Conservation (phyloP, 2,329 filamentous ascomycete species). For the Apiospora saccharicola region DNA sequence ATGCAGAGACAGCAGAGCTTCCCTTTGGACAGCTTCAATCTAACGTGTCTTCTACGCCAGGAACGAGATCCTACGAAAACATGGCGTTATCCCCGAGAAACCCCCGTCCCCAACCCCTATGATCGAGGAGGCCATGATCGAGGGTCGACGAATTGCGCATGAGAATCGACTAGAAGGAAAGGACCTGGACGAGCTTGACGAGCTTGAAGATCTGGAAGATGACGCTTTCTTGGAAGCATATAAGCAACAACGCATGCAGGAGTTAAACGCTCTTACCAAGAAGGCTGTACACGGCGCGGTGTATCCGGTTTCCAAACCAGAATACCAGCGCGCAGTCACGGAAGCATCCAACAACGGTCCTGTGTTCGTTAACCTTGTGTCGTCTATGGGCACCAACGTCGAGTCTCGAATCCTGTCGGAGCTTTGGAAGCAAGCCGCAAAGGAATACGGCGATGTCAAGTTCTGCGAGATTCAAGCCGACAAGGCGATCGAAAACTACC, state of each 20-base stretch:
- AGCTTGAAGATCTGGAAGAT: constrained; percentile 94
- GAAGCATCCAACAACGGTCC: constrained; percentile 78
- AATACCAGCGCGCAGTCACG: constrained; percentile 90
- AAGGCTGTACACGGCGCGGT: constrained; percentile 87
- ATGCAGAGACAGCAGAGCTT: neutral
- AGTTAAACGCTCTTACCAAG: constrained; percentile 77
- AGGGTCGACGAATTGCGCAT: constrained; percentile 83
- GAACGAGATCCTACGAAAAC: constrained; percentile 98
- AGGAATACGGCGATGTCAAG: constrained; percentile 91
- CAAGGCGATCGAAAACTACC: constrained; percentile 96
- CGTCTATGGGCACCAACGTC: constrained; percentile 77
- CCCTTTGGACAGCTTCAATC: neutral
- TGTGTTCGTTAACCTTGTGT: constrained; percentile 83
- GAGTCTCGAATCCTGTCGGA: constrained; percentile 86
- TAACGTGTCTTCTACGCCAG: constrained; percentile 53
- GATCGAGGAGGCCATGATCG: constrained; percentile 91
- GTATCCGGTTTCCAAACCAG: constrained; percentile 92
- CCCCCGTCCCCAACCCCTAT: constrained; percentile 93
- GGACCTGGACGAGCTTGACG: constrained; percentile 90
- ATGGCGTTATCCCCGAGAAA: constrained; percentile 97
- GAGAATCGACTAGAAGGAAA: constrained; percentile 95
- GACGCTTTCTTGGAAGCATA: constrained; percentile 91
- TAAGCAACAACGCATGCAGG: constrained; percentile 84
- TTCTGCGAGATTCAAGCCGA: constrained; percentile 95
- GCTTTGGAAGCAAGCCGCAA: constrained; percentile 84